These are phyloP conservation scores for Cladosporium austrohemisphaericum DNA, from an alignment of 2,329 filamentous ascomycete genomes.

Conservation along the genomic window DNA sequence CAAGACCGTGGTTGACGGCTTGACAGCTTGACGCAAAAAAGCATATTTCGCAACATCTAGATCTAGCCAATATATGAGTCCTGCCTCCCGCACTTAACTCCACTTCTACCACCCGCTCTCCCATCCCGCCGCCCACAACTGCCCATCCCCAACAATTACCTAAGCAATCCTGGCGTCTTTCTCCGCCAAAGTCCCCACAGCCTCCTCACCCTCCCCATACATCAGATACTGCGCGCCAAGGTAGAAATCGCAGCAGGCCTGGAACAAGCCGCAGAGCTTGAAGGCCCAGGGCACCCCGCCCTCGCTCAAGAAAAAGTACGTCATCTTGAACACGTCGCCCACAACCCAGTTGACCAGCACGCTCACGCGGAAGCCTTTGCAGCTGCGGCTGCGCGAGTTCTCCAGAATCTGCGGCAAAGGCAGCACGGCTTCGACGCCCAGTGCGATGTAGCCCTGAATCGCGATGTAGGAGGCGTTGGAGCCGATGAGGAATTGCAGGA, in stretches of 20 bases:
- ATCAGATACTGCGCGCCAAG: slow-evolving; percentile 71
- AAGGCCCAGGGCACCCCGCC: slow-evolving; percentile 69
- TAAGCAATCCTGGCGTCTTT: slow-evolving; percentile 28
- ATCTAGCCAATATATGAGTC: background rate
- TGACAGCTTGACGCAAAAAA: no score
- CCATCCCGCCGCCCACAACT: no score
- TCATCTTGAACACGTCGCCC: slow-evolving; percentile 80
- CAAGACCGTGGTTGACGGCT: no score
- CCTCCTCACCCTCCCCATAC: slow-evolving; percentile 55
- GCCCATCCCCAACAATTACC: slow-evolving; percentile 10
- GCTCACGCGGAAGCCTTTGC: slow-evolving; percentile 72
- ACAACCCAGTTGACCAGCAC: slow-evolving; percentile 74
- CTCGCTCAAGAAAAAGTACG: slow-evolving; percentile 69
- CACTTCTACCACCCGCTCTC: background rate
- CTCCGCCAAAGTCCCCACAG: slow-evolving; percentile 18
- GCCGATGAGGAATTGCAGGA: slow-evolving; percentile 65
- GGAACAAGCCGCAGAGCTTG: slow-evolving; percentile 78
- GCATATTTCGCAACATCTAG: background rate
- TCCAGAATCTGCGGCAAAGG: slow-evolving; percentile 74
- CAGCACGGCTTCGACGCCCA: slow-evolving; percentile 75
- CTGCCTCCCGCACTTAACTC: background rate
- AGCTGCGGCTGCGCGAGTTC: slow-evolving; percentile 64
- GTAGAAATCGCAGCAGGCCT: slow-evolving; percentile 70
- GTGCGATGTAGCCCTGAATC: slow-evolving; percentile 68
- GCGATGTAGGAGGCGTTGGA: slow-evolving; percentile 61